phyloP scores from a whole-genome alignment of 2,329 filamentous ascomycete genomes.

The Aspergillus brunneoviolaceus region DNA sequence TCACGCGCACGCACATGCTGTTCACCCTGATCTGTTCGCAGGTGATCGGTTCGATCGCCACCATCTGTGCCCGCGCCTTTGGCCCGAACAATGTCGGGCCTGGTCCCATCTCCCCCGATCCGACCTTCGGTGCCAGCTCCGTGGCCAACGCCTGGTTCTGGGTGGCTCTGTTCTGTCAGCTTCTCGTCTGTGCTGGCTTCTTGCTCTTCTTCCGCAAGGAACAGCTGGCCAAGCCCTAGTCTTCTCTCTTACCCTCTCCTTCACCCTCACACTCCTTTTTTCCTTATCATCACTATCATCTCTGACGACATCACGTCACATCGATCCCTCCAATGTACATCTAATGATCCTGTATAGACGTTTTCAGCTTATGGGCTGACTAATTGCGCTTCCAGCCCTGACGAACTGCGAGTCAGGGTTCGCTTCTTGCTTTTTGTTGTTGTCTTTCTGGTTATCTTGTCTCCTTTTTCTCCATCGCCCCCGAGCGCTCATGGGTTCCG shows the following conservation, averaged over 20 bases:
- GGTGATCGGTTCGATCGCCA: constrained; percentile 59
- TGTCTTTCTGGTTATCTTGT: background rate
- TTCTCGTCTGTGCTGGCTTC: constrained; percentile 51
- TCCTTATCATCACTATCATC: no score
- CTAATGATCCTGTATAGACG: background rate
- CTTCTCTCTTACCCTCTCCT: background rate
- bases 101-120: constrained; percentile 61
- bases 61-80: constrained; percentile 59
- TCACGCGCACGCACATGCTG: constrained; percentile 63
- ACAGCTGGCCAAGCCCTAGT: constrained; percentile 42
- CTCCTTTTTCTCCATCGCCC: no score
- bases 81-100: constrained; percentile 62
- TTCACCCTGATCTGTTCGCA: constrained; percentile 61
- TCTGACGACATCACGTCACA: no score
- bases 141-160: constrained; percentile 58
- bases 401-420: background rate
- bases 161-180: constrained; percentile 57
- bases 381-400: background rate
- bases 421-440: background rate
- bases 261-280: no score
- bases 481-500: no score
- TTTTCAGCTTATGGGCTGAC: background rate
- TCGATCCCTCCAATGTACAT: background rate
- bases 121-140: constrained; percentile 48
- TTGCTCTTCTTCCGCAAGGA: constrained; percentile 45